phyloP scores from a whole-genome alignment of 2,329 filamentous ascomycete genomes.

The Aphanocladium album region DNA sequence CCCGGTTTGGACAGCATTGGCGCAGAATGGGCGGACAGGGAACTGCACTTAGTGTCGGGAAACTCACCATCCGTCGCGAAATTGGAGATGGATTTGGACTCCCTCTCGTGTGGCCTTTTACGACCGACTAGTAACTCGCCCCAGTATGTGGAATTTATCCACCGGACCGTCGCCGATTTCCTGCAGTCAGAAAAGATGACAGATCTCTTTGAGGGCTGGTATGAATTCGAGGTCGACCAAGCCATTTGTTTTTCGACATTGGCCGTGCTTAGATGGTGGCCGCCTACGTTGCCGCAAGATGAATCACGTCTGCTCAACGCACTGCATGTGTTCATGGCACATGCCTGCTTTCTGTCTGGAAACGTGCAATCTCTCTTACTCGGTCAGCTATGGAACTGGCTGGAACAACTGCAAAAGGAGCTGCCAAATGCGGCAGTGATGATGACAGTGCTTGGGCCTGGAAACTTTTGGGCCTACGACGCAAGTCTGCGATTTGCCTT shows the following conservation, averaged over 20 bases:
- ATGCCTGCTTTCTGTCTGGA: neutral
- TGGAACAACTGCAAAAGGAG: neutral
- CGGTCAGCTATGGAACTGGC: neutral
- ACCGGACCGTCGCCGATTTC: neutral
- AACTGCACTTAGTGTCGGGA: too few relatives aligned
- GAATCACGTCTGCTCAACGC: neutral
- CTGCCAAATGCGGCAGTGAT: neutral
- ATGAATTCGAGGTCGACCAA: neutral
- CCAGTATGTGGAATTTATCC: neutral
- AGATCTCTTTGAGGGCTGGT: neutral
- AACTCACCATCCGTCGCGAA: neutral
- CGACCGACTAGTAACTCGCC: neutral
- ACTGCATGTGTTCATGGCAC: neutral
- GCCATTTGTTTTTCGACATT: neutral
- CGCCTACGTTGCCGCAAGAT: neutral
- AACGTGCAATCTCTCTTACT: neutral
- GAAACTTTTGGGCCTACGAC: neutral
- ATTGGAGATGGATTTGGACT: neutral
- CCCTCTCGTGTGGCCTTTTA: neutral
- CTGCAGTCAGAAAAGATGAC: neutral
- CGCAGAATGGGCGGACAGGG: too few relatives aligned
- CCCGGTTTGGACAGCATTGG: too few relatives aligned
- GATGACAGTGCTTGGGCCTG: neutral
- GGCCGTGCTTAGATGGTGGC: neutral
- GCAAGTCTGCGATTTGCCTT: neutral